Percentiles rank a stretch among this genome's conserved stretches.
Evolutionary conservation across 2,329 filamentous ascomycete species (phyloP).

Genomic region (Gnomoniopsis smithogilvyi): DNA sequence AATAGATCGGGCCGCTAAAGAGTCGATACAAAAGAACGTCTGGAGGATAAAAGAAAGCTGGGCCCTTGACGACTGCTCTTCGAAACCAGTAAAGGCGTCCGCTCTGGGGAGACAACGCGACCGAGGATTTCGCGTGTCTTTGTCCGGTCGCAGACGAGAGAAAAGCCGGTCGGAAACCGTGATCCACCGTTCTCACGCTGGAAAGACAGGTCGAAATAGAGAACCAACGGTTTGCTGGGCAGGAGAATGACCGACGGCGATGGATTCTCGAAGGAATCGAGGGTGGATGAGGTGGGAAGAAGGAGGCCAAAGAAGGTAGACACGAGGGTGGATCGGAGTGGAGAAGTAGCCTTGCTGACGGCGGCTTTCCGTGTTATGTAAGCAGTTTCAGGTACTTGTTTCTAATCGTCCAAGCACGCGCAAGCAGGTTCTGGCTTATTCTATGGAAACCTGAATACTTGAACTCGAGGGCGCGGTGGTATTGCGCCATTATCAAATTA

Average conservation of each 20-base stretch:
- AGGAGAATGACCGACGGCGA: constrained; percentile 12
- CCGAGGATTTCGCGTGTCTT: constrained; percentile 1
- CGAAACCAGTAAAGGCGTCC: constrained; percentile 19
- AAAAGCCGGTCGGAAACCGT: constrained; percentile 14
- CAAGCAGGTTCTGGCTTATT: neutral
- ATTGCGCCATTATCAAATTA: too few species aligned
- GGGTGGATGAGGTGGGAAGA: neutral
- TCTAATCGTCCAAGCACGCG: neutral
- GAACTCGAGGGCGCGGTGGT: neutral
- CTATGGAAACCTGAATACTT: neutral
- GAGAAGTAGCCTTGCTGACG: neutral
- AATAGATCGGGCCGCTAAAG: neutral
- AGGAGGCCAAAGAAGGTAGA: neutral
- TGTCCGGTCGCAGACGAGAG: constrained; percentile 11
- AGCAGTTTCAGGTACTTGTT: neutral
- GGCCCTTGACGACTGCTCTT: constrained; percentile 15
- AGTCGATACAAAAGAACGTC: neutral
- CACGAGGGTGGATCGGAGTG: neutral
- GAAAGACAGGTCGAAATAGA: constrained; percentile 2
- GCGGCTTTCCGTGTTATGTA: neutral
- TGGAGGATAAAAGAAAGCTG: neutral
- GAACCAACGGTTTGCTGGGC: constrained; percentile 4
- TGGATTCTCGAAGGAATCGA: neutral
- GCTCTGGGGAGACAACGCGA: constrained; percentile 13
- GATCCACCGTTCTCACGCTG: constrained; percentile 11